phyloP scores from a whole-genome alignment of 257 asterid species.

The Solanum bulbocastanum region DNA sequence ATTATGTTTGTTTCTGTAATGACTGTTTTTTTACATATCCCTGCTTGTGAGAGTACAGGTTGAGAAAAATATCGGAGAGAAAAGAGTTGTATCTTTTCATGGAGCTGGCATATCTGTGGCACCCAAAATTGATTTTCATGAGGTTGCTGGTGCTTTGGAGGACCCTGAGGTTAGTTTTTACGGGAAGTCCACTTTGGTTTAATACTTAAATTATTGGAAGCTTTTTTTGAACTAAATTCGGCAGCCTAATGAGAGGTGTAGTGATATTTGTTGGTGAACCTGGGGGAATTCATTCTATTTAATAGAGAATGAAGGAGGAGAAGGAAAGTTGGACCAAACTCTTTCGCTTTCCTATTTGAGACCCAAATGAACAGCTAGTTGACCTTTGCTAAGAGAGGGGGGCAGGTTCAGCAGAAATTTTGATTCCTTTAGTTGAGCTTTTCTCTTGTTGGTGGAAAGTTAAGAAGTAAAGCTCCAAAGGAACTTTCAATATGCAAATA shows the following conservation, averaged over 20 bases:
- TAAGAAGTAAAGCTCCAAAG: neutral
- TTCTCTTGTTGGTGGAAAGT: neutral
- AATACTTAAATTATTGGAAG: neutral
- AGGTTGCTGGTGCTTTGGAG: conserved; percentile 36
- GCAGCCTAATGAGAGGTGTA: neutral
- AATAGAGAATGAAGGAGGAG: neutral
- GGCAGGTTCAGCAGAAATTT: neutral
- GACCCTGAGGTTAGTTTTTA: conserved; percentile 55
- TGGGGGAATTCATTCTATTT: neutral
- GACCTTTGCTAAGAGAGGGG: neutral
- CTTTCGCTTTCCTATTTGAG: neutral
- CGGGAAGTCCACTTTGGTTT: neutral
- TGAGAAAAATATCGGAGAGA: conserved; percentile 90
- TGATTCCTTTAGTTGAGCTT: neutral
- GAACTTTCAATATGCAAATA: neutral
- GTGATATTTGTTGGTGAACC: neutral
- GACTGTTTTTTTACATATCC: neutral
- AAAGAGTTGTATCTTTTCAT: conserved; percentile 66
- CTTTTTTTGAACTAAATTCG: neutral
- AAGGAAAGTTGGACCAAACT: neutral
- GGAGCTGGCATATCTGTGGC: conserved; percentile 78
- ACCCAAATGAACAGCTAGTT: neutral
- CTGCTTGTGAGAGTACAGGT: conserved; percentile 49
- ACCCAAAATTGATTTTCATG: conserved; percentile 37
- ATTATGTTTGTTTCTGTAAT: neutral